phyloP scores from a whole-genome alignment of 1,139 yeast genomes.

The Yamadazyma blattariae region DNA sequence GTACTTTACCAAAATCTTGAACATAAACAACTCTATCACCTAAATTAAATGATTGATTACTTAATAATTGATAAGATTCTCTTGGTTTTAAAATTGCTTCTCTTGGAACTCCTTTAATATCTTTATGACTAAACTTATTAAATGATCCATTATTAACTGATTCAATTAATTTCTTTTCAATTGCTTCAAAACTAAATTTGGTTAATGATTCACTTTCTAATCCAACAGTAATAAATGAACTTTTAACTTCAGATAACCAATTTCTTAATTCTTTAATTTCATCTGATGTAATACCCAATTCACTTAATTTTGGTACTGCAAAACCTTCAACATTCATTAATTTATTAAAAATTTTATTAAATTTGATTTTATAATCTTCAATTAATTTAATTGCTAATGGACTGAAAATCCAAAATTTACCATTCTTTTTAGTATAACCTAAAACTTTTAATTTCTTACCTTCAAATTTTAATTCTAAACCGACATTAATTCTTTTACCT shows the following conservation, averaged over 20 bases:
- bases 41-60: slow-evolving; percentile 71
- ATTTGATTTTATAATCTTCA: slow-evolving; percentile 55
- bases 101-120: slow-evolving; percentile 79
- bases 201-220: slow-evolving; percentile 81
- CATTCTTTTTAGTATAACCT: slow-evolving; percentile 74
- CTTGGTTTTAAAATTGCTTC: slow-evolving; percentile 79
- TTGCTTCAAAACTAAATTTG: slow-evolving; percentile 57
- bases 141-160: slow-evolving; percentile 36
- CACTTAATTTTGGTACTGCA: slow-evolving; percentile 28
- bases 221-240: slow-evolving; percentile 60
- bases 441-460: slow-evolving; percentile 76
- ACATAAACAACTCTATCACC: slow-evolving; percentile 92
- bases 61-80: slow-evolving; percentile 67
- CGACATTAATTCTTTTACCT: slow-evolving; percentile 62
- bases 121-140: slow-evolving; percentile 46
- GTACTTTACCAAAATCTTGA: slow-evolving; percentile 87
- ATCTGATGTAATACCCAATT: slow-evolving; percentile 22
- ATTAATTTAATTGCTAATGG: slow-evolving; percentile 69
- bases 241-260: slow-evolving; percentile 61
- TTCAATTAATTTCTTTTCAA: slow-evolving; percentile 62
- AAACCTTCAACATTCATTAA: slow-evolving; percentile 15
- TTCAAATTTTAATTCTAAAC: slow-evolving; percentile 83
- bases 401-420: slow-evolving; percentile 82
- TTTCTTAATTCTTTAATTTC: slow-evolving; percentile 42
- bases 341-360: slow-evolving; percentile 46